Evolutionary conservation across 176 grass and related monocot genomes (phyloP), one percentile per base, ranked within the genome.

Genomic region (Tillandsia leiboldiana): DNA sequence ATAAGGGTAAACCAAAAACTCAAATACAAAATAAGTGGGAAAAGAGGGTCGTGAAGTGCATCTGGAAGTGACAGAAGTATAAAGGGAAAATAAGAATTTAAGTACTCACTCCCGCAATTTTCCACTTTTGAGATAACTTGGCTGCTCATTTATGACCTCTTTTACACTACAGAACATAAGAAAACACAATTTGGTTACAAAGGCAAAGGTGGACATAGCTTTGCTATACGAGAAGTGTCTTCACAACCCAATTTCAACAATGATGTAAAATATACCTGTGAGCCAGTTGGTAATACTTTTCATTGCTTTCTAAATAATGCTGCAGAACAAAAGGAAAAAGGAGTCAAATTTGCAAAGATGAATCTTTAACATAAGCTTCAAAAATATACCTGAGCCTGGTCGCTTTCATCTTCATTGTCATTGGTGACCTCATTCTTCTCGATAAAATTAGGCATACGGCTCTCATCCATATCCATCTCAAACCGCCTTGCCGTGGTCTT

Each of bases 291-390:
- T 99, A 99, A 76, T 99, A 99, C 51, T 99, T 99, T 47, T 99
- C 94, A 64, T 99, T 99, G 85, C 94, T 99, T 74, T 99, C 94
- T 53, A 99, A 75, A 90, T 99, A 99, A 85, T 99, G 84, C 94
- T 99, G 87, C 28, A 88, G 71, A 77, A 87, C 13, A 47, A 76
- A 74, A 64, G 79, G 22, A 74, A 51, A 72, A 72, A 79, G 57
- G 58, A 66, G 81, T 50, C 76, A 67, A 53, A 70, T 79, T 48
- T 68, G n/a, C 24, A 77, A 20, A 24, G 77, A 70, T 56, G 79
- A 81, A 75, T 23, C 65, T 62, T 14, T 2, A 73, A 76, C 66
- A 33, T 79, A 65, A 64, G 22, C 53, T 53, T 12, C 51, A 26
- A 13, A 33, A 61, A 18, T 65, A 56, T 76, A 99, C 94, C 87